These are phyloP conservation scores for Lasiodiplodia hormozganensis DNA, from an alignment of 2,329 filamentous ascomycete species.

Conservation along the genomic window DNA sequence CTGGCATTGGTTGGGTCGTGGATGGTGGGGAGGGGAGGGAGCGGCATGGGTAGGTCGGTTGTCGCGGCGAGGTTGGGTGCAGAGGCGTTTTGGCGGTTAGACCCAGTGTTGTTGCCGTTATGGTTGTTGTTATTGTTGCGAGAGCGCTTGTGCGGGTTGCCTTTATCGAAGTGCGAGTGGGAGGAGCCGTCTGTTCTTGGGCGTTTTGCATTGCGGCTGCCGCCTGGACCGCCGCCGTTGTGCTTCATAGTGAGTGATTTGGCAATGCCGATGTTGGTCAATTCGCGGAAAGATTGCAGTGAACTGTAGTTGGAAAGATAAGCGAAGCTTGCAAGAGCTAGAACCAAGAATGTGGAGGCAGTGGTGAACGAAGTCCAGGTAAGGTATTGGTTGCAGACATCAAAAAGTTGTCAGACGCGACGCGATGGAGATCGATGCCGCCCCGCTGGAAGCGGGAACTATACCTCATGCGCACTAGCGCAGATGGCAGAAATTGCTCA, in stretches of 20 bases:
- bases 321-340: background rate
- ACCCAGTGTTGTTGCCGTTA: too few relatives aligned
- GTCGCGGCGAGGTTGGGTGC: background rate
- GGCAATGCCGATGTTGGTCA: background rate
- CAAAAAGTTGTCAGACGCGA: constrained; percentile 3
- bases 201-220: background rate
- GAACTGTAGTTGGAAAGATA: background rate
- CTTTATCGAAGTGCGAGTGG: background rate
- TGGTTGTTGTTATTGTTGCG: background rate
- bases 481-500: background rate
- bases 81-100: background rate
- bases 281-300: background rate
- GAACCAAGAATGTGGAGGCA: background rate
- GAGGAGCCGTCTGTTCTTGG: background rate
- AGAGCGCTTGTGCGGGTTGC: background rate
- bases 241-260: background rate
- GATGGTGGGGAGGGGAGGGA: constrained; percentile 69
- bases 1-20: constrained; percentile 65
- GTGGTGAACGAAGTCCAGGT: background rate
- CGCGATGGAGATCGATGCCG: constrained; percentile 1
- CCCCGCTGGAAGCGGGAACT: constrained; percentile 16
- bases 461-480: background rate
- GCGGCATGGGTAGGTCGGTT: constrained; percentile 31
- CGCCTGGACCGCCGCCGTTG: background rate
- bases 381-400: background rate